Base-by-base conservation (phyloP, 148 eudicot species). In the Polygonum maritimum region DNA sequence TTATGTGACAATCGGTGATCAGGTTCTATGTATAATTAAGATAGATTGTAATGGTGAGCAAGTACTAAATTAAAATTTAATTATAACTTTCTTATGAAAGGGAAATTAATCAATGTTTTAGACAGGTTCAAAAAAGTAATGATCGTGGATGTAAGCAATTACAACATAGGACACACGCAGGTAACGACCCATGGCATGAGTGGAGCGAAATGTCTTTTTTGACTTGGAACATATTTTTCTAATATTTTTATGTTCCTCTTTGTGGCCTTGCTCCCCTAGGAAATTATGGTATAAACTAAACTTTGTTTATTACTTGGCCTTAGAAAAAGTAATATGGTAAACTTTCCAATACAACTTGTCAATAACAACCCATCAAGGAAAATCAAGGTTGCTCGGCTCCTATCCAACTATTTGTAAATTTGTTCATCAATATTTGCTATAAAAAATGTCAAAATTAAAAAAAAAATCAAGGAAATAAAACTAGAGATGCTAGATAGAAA, bases 71-170 rank as follows among this genome's bases (percentile, higher is more conserved):
- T 57, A 7, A n/a, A 60, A 60, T 1, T 1, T 60, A 60, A 2
- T 26, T 19, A 52, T 52, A 54, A 18, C 7, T 4, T 54, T 54
- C 60, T 54, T 54, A 2, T 62, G 69, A 62, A 62, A 62, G 31
- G 33, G 36, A 62, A 31, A 54, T 54, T 8, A 22, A 19, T 26
- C 1, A 19, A 62, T 62, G 8, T 6, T 62, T 62, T 62, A 31
- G 63, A 7, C 33, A 19, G 10, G 12, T 57, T 22, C 21, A 57
- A n/a, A 22, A 22, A 19, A 33, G 63, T 7, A 57, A 7, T 7
- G 65, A 58, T 58, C 65, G 35, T 58, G 65, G 65, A 58, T 58
- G 65, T 19, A 58, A 58, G 33, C 65, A 58, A 58, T 21, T 58
- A 21, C 65, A 21, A 21, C 65, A 2, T 58, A 1, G 35, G 65